Conservation (phyloP, 2,329 filamentous ascomycete genomes). For the Lecanosticta acicola region DNA sequence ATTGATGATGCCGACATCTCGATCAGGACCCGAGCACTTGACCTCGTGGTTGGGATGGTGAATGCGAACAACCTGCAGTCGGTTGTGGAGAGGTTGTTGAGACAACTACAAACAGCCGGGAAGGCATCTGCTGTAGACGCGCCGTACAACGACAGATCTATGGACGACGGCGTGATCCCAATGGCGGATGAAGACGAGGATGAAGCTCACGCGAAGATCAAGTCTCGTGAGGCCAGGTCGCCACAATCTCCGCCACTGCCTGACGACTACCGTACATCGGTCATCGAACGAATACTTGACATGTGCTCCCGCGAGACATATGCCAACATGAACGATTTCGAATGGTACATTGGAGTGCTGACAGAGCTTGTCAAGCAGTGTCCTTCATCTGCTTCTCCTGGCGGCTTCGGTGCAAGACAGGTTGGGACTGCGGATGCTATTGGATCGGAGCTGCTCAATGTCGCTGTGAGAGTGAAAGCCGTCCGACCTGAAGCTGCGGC, state of each 20-base stretch:
- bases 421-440: conserved; percentile 61
- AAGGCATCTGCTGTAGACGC: conserved; percentile 47
- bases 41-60: conserved; percentile 91
- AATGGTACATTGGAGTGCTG: conserved; percentile 92
- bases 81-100: conserved; percentile 81
- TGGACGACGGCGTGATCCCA: conserved; percentile 40
- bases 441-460: conserved; percentile 78
- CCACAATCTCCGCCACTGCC: conserved; percentile 60
- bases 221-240: conserved; percentile 45
- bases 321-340: conserved; percentile 78
- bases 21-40: conserved; percentile 85
- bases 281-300: conserved; percentile 73
- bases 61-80: conserved; percentile 75
- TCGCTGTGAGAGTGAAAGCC: conserved; percentile 84
- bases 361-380: conserved; percentile 72
- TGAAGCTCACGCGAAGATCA: conserved; percentile 51
- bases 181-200: conserved; percentile 55
- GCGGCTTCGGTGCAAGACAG: conserved; percentile 14
- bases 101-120: conserved; percentile 67
- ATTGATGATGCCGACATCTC: conserved; percentile 95
- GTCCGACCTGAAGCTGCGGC: conserved; percentile 74
- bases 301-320: conserved; percentile 93
- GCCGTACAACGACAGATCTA: conserved; percentile 43
- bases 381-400: conserved; percentile 35
- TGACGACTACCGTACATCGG: conserved; percentile 77